These are phyloP conservation scores for Lachnellula suecica DNA, from an alignment of 2,329 filamentous ascomycete species.

Conservation along the genomic window DNA sequence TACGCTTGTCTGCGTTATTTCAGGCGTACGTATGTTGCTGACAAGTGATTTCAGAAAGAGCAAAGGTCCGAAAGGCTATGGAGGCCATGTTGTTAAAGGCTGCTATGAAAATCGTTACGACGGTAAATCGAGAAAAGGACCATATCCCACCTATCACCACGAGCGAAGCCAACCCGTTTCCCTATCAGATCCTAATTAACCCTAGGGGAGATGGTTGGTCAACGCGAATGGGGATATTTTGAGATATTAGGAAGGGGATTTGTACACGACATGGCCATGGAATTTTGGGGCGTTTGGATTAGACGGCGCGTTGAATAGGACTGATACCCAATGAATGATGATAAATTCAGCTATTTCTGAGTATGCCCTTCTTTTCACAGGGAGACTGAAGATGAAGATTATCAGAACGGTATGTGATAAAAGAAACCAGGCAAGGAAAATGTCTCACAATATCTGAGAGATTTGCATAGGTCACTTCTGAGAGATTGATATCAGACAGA, in stretches of 20 bases:
- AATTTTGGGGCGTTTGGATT: conserved; percentile 19
- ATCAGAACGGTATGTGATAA: too few species aligned
- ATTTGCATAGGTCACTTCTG: too few species aligned
- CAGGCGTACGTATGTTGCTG: conserved; percentile 6
- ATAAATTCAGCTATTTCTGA: too few species aligned
- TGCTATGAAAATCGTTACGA: conserved; percentile 84
- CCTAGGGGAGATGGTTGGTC: conserved; percentile 80
- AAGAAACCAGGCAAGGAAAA: too few species aligned
- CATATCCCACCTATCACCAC: conserved; percentile 97
- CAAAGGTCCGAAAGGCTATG: conserved; percentile 88
- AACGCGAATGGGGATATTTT: conserved; percentile 67
- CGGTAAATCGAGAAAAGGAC: conserved; percentile 85
- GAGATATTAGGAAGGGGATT: conserved; percentile 4
- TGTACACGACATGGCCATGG: conserved; percentile 19
- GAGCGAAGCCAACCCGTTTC: conserved; percentile 88
- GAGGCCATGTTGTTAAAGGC: conserved; percentile 85
- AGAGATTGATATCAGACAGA: too few species aligned
- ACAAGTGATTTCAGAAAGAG: conserved; percentile 60
- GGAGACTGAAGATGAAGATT: too few species aligned
- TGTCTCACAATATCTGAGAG: too few species aligned
- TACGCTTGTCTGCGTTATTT: conserved; percentile 42
- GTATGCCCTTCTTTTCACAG: too few species aligned
- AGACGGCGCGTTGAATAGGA: conserved; percentile 23
- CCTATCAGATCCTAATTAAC: conserved; percentile 88
- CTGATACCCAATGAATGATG: conserved; percentile 29